Percentiles rank a stretch among this genome's conserved stretches.
Conservation (phyloP, 805 yeast genomes). For the Hermanozyma aechmeae region DNA sequence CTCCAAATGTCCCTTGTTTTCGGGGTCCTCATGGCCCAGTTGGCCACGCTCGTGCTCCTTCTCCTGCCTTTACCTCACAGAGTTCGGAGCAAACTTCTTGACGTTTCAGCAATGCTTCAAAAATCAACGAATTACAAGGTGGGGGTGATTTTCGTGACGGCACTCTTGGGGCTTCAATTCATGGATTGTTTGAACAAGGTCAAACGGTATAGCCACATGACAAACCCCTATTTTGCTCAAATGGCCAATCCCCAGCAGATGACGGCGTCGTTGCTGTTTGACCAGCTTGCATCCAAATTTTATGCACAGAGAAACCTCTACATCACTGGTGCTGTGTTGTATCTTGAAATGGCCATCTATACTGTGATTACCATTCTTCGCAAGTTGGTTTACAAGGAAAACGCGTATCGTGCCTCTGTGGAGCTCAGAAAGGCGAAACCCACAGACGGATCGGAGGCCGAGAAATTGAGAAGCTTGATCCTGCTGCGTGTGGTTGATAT, state of each 20-base stretch:
- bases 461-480: constrained; percentile 26
- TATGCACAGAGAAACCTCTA: constrained; percentile 57
- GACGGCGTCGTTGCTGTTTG: constrained; percentile 25
- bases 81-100: constrained; percentile 35
- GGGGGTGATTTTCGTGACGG: constrained; percentile 29
- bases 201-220: constrained; percentile 12
- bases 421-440: no score
- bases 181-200: constrained; percentile 44
- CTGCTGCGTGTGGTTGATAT: constrained; percentile 34
- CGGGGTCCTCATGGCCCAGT: constrained; percentile 40
- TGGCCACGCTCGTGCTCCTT: constrained; percentile 37
- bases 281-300: constrained; percentile 49
- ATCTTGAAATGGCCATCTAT: constrained; percentile 43
- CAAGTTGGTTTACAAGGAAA: constrained; percentile 41
- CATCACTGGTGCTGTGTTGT: constrained; percentile 54
- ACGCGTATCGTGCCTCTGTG: no score
- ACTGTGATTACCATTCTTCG: constrained; percentile 44
- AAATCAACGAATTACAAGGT: constrained; percentile 35
- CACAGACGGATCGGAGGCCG: no score
- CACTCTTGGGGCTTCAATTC: constrained; percentile 41
- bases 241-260: constrained; percentile 3
- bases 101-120: constrained; percentile 23
- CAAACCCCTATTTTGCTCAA: constrained; percentile 13
- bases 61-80: constrained; percentile 48
- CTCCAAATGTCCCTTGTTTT: constrained; percentile 40